Evolutionary conservation across 192 early-diverging fungal genomes (phyloP).

Genomic region (Dissophora ornata): DNA sequence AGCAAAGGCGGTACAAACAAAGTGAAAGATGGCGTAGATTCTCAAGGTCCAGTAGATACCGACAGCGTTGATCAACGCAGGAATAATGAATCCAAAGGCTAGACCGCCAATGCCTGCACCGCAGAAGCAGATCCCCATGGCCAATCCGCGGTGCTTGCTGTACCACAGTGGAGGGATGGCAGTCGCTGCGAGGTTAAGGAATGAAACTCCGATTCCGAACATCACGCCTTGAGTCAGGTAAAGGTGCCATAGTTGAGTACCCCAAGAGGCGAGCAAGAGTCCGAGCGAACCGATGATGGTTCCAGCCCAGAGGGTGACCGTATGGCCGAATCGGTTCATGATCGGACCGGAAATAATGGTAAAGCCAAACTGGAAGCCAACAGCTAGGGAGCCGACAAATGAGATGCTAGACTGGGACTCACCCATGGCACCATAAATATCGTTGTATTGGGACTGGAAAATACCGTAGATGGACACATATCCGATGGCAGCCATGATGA

Average conservation of each 20-base stretch:
- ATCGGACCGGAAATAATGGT: constrained; percentile 30
- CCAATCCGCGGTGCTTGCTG: constrained; percentile 48
- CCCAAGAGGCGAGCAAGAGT: constrained; percentile 36
- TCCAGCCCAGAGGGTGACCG: constrained; percentile 40
- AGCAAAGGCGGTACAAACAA: constrained; percentile 54
- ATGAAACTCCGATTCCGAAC: constrained; percentile 53
- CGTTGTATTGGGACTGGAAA: constrained; percentile 38
- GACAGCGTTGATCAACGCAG: constrained; percentile 32
- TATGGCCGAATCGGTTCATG: constrained; percentile 41
- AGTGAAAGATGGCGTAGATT: constrained; percentile 34
- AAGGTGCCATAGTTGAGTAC: constrained; percentile 38
- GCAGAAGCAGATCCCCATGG: constrained; percentile 46
- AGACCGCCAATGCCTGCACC: constrained; percentile 56
- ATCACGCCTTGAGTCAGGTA: constrained; percentile 50
- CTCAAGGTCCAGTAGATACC: constrained; percentile 39
- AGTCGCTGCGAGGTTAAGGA: constrained; percentile 55
- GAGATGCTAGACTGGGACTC: constrained; percentile 27
- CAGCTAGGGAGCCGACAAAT: constrained; percentile 37
- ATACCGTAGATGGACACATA: constrained; percentile 51
- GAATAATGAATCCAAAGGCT: constrained; percentile 22
- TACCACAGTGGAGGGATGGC: constrained; percentile 54
- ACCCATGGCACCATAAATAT: constrained; percentile 28
- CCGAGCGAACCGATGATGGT: constrained; percentile 37
- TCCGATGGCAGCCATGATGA: constrained; percentile 50
- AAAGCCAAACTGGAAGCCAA: constrained; percentile 49